Conservation (phyloP, 306 rosid species). For the Pachyrhizus erosus region DNA sequence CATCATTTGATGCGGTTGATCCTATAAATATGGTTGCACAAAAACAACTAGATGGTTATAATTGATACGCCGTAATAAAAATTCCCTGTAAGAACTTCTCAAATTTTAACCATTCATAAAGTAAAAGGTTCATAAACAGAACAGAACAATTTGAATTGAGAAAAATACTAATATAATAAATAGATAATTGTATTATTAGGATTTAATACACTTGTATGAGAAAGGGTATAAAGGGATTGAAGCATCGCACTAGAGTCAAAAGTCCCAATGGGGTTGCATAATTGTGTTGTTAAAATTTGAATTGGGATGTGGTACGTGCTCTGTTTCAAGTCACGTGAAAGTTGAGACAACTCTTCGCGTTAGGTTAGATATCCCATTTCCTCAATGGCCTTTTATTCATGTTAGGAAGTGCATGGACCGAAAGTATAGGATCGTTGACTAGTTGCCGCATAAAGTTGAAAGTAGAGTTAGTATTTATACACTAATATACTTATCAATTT, state of each 20-base stretch:
- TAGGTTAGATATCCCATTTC: not conserved
- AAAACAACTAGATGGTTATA: not conserved
- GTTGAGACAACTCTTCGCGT: not conserved
- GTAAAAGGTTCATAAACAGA: not conserved
- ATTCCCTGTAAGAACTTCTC: not conserved
- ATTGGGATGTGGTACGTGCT: not conserved
- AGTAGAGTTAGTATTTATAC: not conserved
- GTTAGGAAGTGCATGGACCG: not conserved
- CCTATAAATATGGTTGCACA: not conserved
- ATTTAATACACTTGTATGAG: too few species aligned
- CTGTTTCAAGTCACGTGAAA: not conserved
- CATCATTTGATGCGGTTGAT: not conserved
- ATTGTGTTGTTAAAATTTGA: not conserved
- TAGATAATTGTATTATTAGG: too few species aligned
- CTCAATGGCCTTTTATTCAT: not conserved
- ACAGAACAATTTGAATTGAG: not conserved
- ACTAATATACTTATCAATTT: not conserved
- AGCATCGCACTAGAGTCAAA: not conserved
- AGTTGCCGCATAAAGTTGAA: not conserved
- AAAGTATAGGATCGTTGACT: constrained; percentile 5
- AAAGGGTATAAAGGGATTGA: not conserved
- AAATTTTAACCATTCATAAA: not conserved
- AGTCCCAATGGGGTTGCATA: not conserved
- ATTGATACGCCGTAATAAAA: not conserved
- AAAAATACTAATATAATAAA: not conserved